Evolutionary conservation across 257 asterid genomes (phyloP).

Genomic region (Anisodus tanguticus): DNA sequence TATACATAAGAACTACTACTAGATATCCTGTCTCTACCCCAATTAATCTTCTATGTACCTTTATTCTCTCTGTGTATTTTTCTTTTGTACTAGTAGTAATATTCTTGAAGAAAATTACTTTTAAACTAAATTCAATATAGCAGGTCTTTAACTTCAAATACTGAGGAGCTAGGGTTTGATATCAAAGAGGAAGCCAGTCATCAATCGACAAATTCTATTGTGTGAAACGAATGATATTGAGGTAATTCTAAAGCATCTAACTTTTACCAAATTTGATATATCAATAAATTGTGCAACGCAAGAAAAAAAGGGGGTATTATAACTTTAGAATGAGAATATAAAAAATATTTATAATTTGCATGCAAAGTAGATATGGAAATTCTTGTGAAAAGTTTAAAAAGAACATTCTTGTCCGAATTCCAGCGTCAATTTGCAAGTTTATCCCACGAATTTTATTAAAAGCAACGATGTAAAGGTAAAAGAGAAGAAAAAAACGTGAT

Average conservation of each 20-base stretch:
- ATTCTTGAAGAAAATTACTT: neutral
- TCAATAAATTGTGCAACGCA: neutral
- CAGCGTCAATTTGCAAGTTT: neutral
- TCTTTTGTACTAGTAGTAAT: too few relatives aligned
- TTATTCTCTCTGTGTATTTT: too few relatives aligned
- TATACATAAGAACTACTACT: neutral
- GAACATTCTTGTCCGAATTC: slow-evolving; percentile 5
- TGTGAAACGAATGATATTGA: neutral
- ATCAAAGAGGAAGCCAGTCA: neutral
- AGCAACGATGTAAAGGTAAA: neutral
- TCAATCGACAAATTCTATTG: neutral
- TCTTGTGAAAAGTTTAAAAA: neutral
- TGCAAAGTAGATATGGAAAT: neutral
- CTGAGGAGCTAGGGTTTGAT: neutral
- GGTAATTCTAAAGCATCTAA: neutral
- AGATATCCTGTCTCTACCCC: neutral
- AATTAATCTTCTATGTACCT: neutral
- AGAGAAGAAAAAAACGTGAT: neutral
- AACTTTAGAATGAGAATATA: neutral
- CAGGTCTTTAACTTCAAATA: neutral
- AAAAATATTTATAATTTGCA: neutral
- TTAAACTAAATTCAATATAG: neutral
- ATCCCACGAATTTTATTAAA: neutral
- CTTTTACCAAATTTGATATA: neutral
- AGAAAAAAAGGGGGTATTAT: neutral